These are phyloP conservation scores for Arabidopsis lyrata DNA, from an alignment of 441 rosid genomes.

Conservation along the genomic window DNA sequence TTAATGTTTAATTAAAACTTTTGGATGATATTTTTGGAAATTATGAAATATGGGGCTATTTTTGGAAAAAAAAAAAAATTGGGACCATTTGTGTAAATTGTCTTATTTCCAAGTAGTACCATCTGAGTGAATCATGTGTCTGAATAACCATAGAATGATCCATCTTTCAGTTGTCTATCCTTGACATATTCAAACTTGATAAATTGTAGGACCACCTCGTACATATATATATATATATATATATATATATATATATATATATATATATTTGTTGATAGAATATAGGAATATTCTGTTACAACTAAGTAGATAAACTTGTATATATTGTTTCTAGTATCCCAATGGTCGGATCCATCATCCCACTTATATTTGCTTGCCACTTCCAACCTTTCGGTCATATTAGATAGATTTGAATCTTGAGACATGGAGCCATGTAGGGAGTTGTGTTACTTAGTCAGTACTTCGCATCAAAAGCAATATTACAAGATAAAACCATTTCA, in stretches of 20 bases:
- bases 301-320: no score
- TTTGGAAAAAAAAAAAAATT: no score
- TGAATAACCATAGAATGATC: conserved; percentile 11
- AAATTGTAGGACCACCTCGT: conserved; percentile 6
- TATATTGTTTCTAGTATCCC: no score
- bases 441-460: background rate
- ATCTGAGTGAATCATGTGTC: background rate
- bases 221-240: no score
- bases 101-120: background rate
- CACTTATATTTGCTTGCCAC: background rate
- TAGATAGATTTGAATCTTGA: background rate
- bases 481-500: background rate
- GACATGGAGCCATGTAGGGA: background rate
- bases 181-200: conserved; percentile 30
- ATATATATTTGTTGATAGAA: no score
- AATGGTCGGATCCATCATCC: conserved; percentile 36
- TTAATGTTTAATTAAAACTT: no score
- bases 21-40: no score
- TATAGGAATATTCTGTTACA: no score
- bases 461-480: background rate
- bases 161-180: background rate
- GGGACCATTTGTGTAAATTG: no score
- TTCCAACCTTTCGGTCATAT: background rate
- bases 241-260: no score
- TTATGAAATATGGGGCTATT: no score